Percentiles rank a stretch among this genome's conserved stretches.
These are phyloP conservation scores for Botrytis sinoallii DNA, from an alignment of 2,329 filamentous ascomycete species.

Conservation along the genomic window DNA sequence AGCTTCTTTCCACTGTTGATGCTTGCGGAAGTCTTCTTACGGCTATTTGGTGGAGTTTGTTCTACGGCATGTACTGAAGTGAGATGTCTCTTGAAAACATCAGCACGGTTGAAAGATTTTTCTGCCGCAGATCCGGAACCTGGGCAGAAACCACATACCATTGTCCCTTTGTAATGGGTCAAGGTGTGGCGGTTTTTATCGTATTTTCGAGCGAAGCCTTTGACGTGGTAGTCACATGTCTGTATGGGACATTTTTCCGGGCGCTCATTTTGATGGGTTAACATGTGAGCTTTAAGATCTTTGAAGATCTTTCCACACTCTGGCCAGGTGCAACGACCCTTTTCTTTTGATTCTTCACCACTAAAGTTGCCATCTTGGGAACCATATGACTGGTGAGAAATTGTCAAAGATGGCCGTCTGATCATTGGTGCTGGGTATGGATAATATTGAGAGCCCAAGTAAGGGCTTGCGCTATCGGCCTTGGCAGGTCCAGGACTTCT, in stretches of 20 bases:
- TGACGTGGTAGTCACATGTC: slow-evolving; percentile 89
- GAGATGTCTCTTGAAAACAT: slow-evolving; percentile 95
- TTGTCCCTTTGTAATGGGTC: slow-evolving; percentile 96
- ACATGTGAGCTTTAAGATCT: slow-evolving; percentile 80
- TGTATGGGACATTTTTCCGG: slow-evolving; percentile 95
- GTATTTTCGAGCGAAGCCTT: slow-evolving; percentile 94
- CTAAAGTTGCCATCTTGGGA: slow-evolving; percentile 36
- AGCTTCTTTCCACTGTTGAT: slow-evolving; percentile 50
- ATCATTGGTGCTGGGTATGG: slow-evolving; percentile 31
- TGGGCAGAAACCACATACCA: slow-evolving; percentile 96
- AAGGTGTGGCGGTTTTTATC: slow-evolving; percentile 96
- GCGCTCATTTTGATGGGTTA: slow-evolving; percentile 89
- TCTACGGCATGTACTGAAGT: slow-evolving; percentile 92
- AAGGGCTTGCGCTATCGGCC: slow-evolving; percentile 36
- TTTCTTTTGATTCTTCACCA: slow-evolving; percentile 36
- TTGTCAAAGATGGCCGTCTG: slow-evolving; percentile 30
- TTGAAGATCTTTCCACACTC: slow-evolving; percentile 60
- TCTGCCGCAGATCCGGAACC: slow-evolving; percentile 82
- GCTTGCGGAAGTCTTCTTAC: slow-evolving; percentile 57
- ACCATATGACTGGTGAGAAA: slow-evolving; percentile 33
- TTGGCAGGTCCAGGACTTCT: slow-evolving; percentile 33
- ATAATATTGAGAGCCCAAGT: slow-evolving; percentile 33
- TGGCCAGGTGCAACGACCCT: slow-evolving; percentile 51
- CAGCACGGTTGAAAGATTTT: slow-evolving; percentile 93
- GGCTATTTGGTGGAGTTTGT: slow-evolving; percentile 86